Percentiles rank a stretch among this genome's conserved stretches.
Conservation (phyloP, 495 filamentous ascomycete genomes). For the Neurospora sublineolata region DNA sequence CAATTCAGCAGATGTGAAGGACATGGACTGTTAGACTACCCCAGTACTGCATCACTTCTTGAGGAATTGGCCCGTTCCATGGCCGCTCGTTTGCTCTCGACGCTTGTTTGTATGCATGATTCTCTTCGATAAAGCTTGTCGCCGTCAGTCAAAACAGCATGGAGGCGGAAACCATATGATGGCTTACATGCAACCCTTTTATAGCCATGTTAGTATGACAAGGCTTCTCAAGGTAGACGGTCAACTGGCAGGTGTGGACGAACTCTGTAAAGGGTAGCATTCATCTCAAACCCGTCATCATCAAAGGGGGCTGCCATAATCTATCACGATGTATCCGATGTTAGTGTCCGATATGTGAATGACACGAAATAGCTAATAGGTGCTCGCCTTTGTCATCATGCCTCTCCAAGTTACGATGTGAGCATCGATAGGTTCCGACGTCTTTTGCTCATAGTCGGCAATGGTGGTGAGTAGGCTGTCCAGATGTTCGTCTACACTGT, state of each 20-base stretch:
- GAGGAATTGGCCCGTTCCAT: constrained; percentile 30
- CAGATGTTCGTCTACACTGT: constrained; percentile 73
- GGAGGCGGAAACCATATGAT: not conserved
- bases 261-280: constrained; percentile 83
- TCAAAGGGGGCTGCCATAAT: constrained; percentile 80
- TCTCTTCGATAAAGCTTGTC: constrained; percentile 83
- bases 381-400: constrained; percentile 89
- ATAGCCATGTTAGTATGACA: constrained; percentile 5
- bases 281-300: constrained; percentile 83
- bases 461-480: constrained; percentile 74
- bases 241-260: constrained; percentile 14
- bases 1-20: not conserved
- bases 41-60: constrained; percentile 46
- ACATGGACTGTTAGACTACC: constrained; percentile 24
- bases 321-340: constrained; percentile 67
- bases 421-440: constrained; percentile 52
- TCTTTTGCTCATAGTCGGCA: constrained; percentile 54
- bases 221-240: not conserved
- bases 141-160: constrained; percentile 1
- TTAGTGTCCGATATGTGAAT: not conserved
- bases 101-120: constrained; percentile 54
- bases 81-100: constrained; percentile 48
- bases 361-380: not conserved
- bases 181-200: constrained; percentile 67
- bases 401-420: constrained; percentile 91